Percentiles rank a stretch among this genome's conserved stretches.
Evolutionary conservation across 2,329 filamentous ascomycete genomes (phyloP).

Genomic region (Myotisia sp.): DNA sequence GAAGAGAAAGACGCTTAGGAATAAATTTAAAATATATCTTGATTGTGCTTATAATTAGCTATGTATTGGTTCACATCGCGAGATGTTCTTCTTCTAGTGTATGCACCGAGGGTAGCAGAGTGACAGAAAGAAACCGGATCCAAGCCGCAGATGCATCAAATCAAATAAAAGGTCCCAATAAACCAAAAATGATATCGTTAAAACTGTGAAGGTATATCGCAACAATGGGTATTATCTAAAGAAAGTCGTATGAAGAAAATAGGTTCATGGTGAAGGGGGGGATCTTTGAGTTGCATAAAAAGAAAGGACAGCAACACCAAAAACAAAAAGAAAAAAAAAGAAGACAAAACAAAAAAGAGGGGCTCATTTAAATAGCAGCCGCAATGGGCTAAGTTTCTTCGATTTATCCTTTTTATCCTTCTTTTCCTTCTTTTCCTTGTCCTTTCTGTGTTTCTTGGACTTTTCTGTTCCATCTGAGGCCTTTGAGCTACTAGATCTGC

Average conservation of each 20-base stretch:
- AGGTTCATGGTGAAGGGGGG: no score
- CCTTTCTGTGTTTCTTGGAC: slow-evolving; percentile 1
- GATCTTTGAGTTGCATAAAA: neutral
- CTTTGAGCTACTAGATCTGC: slow-evolving; percentile 6
- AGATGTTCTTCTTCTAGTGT: no score
- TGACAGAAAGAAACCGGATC: no score
- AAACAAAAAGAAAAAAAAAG: neutral
- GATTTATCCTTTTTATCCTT: slow-evolving; percentile 10
- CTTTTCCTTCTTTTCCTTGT: slow-evolving; percentile 8
- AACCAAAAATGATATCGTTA: neutral
- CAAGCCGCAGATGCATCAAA: no score
- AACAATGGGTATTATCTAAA: no score
- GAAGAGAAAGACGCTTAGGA: no score
- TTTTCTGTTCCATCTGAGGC: slow-evolving; percentile 3
- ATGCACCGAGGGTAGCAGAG: no score
- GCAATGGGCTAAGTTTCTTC: slow-evolving; percentile 8
- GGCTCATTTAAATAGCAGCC: slow-evolving; percentile 5
- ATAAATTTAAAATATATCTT: no score
- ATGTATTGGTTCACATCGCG: no score
- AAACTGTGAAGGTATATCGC: no score
- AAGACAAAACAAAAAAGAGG: neutral
- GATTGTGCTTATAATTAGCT: no score
- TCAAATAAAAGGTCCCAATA: neutral
- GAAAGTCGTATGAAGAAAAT: no score
- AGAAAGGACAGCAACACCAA: neutral